These are phyloP conservation scores for Narthecium ossifragum DNA, from an alignment of 106 monocot genomes.

Conservation along the genomic window DNA sequence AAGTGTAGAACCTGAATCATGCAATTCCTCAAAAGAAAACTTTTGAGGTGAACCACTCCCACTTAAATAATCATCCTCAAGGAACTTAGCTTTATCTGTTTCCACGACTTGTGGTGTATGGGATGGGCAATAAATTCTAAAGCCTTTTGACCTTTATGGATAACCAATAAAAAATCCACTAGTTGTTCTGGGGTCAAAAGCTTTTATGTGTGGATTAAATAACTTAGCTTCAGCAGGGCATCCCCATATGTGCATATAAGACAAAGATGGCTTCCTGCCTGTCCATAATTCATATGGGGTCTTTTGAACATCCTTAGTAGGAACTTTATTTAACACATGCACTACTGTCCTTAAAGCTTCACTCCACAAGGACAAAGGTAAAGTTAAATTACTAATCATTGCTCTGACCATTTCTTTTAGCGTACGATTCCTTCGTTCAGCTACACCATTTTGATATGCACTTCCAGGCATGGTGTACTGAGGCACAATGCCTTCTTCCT, in stretches of 20 bases:
- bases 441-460: not conserved
- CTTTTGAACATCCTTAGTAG: constrained; percentile 12
- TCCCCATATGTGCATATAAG: constrained; percentile 5
- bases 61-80: not conserved
- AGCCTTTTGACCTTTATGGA: not conserved
- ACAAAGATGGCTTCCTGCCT: constrained; percentile 6
- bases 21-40: not conserved
- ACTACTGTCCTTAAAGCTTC: not conserved
- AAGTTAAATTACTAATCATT: constrained; percentile 1
- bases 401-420: constrained; percentile 6
- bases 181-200: not conserved
- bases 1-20: not conserved
- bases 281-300: constrained; percentile 10
- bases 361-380: constrained; percentile 2
- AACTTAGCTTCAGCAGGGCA: not conserved
- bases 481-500: not conserved
- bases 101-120: not conserved
- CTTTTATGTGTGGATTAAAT: constrained; percentile 5
- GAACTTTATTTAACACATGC: constrained; percentile 9
- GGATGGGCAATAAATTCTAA: not conserved
- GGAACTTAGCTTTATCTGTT: not conserved
- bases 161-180: constrained; percentile 7
- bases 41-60: not conserved
- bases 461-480: not conserved
- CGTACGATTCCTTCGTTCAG: not conserved